Percentiles rank a stretch among this genome's conserved stretches.
These are phyloP conservation scores for Kodamaea hsintzibuensis DNA, from an alignment of 805 yeast genomes.

Conservation along the genomic window DNA sequence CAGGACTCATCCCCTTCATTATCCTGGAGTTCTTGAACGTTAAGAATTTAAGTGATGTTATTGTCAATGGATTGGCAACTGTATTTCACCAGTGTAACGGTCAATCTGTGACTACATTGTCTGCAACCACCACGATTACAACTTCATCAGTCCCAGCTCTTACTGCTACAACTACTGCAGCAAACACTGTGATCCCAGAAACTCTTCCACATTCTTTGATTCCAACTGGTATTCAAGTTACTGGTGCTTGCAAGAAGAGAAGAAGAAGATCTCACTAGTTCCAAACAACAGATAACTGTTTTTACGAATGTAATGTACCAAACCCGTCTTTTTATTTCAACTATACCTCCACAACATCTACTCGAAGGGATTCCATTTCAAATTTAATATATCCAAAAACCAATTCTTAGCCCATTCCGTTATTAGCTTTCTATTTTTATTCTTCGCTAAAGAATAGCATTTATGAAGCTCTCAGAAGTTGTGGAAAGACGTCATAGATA, in stretches of 20 bases:
- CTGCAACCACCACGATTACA: constrained; percentile 27
- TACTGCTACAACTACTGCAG: constrained; percentile 13
- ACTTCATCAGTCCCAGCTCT: constrained; percentile 14
- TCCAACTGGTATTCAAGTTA: not conserved
- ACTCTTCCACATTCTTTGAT: not conserved
- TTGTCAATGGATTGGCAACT: constrained; percentile 45
- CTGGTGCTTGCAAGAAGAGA: constrained; percentile 20
- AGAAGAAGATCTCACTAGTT: constrained; percentile 28
- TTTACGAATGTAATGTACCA: not conserved
- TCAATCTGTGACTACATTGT: constrained; percentile 24
- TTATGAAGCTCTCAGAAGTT: not conserved
- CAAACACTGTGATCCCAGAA: constrained; percentile 4
- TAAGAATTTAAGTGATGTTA: constrained; percentile 38
- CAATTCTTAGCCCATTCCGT: not conserved
- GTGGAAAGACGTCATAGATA: constrained; percentile 2
- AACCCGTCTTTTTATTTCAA: not conserved
- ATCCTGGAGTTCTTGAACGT: constrained; percentile 40
- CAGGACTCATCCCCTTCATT: constrained; percentile 40
- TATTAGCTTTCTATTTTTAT: too few species aligned
- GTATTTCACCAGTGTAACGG: constrained; percentile 40
- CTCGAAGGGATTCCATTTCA: not conserved
- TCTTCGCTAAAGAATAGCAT: too few species aligned
- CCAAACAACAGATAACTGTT: not conserved
- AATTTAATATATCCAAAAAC: not conserved
- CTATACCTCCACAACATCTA: not conserved